Evolutionary conservation across 2,329 filamentous ascomycete species (phyloP), one percentile per base, ranked within the genome.

Genomic region (Raffaelea ambrosiae): DNA sequence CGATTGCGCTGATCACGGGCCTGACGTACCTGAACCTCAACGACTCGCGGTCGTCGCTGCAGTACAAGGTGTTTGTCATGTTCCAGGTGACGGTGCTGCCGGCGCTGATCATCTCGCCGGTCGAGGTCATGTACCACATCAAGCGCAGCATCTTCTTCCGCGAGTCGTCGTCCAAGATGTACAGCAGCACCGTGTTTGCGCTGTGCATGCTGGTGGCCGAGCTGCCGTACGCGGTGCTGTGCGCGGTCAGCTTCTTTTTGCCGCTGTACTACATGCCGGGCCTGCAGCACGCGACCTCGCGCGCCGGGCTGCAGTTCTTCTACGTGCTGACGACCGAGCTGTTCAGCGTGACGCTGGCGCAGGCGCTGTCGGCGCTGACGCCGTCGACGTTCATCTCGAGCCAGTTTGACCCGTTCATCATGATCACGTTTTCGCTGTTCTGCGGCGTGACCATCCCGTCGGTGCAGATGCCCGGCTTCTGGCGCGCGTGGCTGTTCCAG

Each of bases 61-160:
- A 95, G 64, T 86, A 93, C 70, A 83, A 84, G 51, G 77, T 95
- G 53, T 95, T 95, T 65, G 80, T 91, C 64, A 86, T 93, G 63
- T 95, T 95, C 77, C 88, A 94, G 63, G 80, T 89, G 45, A 88
- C 87, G 0, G 86, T 95, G 20, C 73, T 95, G 22, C 88, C 88
- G 0, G 86, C 86, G 1, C 72, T 94, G 26, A 88, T 95, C 62
- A 79, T 95, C 48, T 81, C 83, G 1, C 88, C 94, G 59, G 84
- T 94, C 47, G 85, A 95, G 64, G 80, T 84, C 38, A 90, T 89
- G 69, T 95, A 86, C 63, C 83, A 89, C 59, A 71, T 90, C 58
- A 83, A 84, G 52, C 79, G 88, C 40, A 74, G 86, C 59, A 83
- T 94, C 54, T 90, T 87, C 69, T 93, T 90, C 73, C 84, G 89